phyloP scores from a whole-genome alignment of 176 grass and related monocot species.

The Oryza rufipogon region DNA sequence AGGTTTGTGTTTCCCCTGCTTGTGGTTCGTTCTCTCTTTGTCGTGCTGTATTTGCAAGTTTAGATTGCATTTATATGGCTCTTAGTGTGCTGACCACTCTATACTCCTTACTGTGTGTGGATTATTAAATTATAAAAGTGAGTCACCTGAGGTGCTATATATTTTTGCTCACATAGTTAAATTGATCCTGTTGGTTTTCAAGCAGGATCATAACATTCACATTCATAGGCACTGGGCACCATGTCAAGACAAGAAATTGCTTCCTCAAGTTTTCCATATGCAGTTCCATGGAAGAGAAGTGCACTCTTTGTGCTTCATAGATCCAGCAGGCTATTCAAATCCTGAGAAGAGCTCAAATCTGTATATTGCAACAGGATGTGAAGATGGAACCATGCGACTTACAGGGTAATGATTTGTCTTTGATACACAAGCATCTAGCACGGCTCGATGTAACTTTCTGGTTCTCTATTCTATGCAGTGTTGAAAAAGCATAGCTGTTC shows the following conservation, averaged over 20 bases:
- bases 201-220: slow-evolving; percentile 84
- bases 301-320: slow-evolving; percentile 81
- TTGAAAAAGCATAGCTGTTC: slow-evolving; percentile 5
- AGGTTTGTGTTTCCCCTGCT: slow-evolving; percentile 60
- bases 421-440: background rate
- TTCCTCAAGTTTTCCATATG: slow-evolving; percentile 77
- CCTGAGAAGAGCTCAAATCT: slow-evolving; percentile 35
- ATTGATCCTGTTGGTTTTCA: slow-evolving; percentile 22
- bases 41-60: background rate
- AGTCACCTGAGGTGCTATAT: background rate
- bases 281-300: slow-evolving; percentile 97
- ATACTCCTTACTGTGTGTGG: background rate
- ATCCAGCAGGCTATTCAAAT: slow-evolving; percentile 50
- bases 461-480: background rate
- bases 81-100: background rate
- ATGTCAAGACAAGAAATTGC: slow-evolving; percentile 61
- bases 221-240: slow-evolving; percentile 66
- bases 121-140: slow-evolving; percentile 3
- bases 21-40: background rate
- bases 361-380: slow-evolving; percentile 84
- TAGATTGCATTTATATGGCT: background rate
- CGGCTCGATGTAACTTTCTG: background rate
- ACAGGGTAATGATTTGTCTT: slow-evolving; percentile 59
- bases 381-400: slow-evolving; percentile 91
- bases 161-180: slow-evolving; percentile 12